phyloP scores from a whole-genome alignment of 306 rosid species.

The Lupinus albus region DNA sequence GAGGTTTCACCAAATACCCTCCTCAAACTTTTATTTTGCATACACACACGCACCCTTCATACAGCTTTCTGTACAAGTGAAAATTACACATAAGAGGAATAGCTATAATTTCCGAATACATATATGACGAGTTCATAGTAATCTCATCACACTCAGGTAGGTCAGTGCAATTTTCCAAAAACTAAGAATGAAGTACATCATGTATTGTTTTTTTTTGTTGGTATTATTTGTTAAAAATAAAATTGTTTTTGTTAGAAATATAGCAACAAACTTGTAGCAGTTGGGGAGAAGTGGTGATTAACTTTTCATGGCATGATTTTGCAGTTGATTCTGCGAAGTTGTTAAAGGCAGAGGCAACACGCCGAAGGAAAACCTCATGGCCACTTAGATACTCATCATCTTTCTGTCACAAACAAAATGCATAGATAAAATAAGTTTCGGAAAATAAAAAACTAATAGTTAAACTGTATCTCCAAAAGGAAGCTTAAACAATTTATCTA shows the following conservation, averaged over 20 bases:
- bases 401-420: slow-evolving; percentile 64
- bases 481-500: slow-evolving; percentile 33
- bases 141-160: neutral
- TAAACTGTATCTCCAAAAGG: slow-evolving; percentile 27
- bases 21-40: neutral
- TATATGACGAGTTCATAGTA: neutral
- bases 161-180: neutral
- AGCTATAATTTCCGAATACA: neutral
- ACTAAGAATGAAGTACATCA: neutral
- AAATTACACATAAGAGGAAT: neutral
- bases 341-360: slow-evolving; percentile 90
- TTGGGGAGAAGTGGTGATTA: slow-evolving; percentile 42
- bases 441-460: slow-evolving; percentile 12
- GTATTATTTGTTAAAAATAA: neutral
- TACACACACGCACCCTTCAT: neutral
- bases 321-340: slow-evolving; percentile 91
- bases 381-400: slow-evolving; percentile 95
- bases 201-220: neutral
- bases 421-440: slow-evolving; percentile 25
- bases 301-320: slow-evolving; percentile 92
- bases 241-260: neutral
- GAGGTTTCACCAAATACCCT: neutral
- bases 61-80: neutral
- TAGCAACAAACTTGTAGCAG: slow-evolving; percentile 31
- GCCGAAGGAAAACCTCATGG: slow-evolving; percentile 88